A percentile compares a stretch with the other conserved stretches of the same genome.
phyloP scores from a whole-genome alignment of 768 basidiomycete species.

The Tubosaeta sp. region DNA sequence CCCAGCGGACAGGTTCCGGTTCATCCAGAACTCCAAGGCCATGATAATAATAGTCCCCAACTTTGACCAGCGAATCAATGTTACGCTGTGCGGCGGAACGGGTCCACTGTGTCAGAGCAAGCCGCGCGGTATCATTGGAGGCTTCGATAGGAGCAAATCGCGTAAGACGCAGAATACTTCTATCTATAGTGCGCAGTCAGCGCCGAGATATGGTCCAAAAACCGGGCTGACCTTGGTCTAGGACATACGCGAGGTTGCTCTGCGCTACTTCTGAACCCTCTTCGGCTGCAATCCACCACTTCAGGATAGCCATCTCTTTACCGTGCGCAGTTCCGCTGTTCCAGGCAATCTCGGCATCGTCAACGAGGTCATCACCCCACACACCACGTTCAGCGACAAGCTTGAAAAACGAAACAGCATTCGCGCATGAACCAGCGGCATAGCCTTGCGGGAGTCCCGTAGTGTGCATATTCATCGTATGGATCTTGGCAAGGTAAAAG shows the following conservation, averaged over 20 bases:
- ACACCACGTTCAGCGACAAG: conserved; percentile 85
- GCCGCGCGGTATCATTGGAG: conserved; percentile 75
- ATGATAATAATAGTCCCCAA: conserved; percentile 95
- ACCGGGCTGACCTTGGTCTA: conserved; percentile 74
- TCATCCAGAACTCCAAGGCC: conserved; percentile 77
- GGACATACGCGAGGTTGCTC: conserved; percentile 88
- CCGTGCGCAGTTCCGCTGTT: conserved; percentile 63
- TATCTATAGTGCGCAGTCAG: conserved; percentile 42
- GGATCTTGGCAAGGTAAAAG: conserved; percentile 86
- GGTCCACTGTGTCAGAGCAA: conserved; percentile 91
- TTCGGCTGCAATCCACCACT: conserved; percentile 96
- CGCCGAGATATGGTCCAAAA: conserved; percentile 30
- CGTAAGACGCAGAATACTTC: conserved; percentile 62
- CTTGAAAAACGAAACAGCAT: conserved; percentile 92
- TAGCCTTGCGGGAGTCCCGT: conserved; percentile 42
- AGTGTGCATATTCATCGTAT: conserved; percentile 51
- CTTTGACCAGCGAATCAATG: conserved; percentile 96
- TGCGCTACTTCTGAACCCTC: conserved; percentile 89
- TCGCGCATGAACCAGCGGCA: conserved; percentile 74
- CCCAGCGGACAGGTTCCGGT: conserved; percentile 60
- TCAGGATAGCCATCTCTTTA: conserved; percentile 79
- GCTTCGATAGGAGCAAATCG: conserved; percentile 66
- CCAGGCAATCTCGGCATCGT: conserved; percentile 79
- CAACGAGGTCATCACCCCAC: conserved; percentile 77
- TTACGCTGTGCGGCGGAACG: conserved; percentile 92